Conservation (phyloP, 495 filamentous ascomycete genomes). For the Penicillium malachiteum region DNA sequence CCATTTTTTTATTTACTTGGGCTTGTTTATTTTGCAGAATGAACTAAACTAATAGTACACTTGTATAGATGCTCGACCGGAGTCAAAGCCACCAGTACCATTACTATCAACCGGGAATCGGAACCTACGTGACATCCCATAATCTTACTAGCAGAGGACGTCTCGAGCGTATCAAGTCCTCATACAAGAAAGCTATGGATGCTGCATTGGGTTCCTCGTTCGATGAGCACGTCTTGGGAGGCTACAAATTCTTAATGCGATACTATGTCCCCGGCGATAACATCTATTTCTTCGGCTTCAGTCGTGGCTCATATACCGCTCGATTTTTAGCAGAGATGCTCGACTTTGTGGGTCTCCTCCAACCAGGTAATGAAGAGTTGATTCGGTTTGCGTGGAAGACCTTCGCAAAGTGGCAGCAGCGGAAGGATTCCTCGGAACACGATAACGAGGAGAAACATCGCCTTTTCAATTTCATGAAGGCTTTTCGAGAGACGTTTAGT, state of each 20-base stretch:
- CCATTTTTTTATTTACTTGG: background rate
- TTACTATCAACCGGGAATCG: slow-evolving; percentile 65
- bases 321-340: slow-evolving; percentile 85
- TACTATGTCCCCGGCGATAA: slow-evolving; percentile 76
- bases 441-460: slow-evolving; percentile 58
- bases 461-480: slow-evolving; percentile 72
- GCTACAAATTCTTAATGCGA: slow-evolving; percentile 84
- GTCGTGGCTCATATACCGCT: slow-evolving; percentile 77
- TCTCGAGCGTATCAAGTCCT: slow-evolving; percentile 63
- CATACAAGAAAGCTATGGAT: slow-evolving; percentile 78
- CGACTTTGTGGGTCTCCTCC: slow-evolving; percentile 72
- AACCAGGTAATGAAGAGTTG: slow-evolving; percentile 81
- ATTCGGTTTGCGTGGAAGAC: slow-evolving; percentile 84
- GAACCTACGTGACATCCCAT: slow-evolving; percentile 70
- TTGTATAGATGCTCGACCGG: slow-evolving; percentile 50
- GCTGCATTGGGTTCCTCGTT: slow-evolving; percentile 79
- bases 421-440: slow-evolving; percentile 52
- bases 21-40: background rate
- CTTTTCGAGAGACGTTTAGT: slow-evolving; percentile 81
- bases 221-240: slow-evolving; percentile 75
- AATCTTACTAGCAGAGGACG: slow-evolving; percentile 61
- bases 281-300: slow-evolving; percentile 81
- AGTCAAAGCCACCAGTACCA: slow-evolving; percentile 44
- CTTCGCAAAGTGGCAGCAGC: slow-evolving; percentile 76
- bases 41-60: background rate